Percentiles rank a stretch among this genome's conserved stretches.
Conservation (phyloP, 306 rosid genomes). For the Lithocarpus polystachyus region DNA sequence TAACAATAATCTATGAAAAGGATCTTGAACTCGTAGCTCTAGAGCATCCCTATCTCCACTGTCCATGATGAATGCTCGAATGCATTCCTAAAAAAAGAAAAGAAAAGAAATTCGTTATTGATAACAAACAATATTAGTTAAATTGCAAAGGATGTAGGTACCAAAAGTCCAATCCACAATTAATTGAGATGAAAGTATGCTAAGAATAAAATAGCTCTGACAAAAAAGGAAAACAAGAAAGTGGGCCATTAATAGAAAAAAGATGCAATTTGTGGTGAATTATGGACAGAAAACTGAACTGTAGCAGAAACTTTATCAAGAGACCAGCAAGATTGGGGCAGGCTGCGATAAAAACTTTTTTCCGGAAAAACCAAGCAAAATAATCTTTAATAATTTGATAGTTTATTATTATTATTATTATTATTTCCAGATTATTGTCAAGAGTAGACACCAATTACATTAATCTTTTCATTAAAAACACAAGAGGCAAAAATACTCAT, state of each 20-base stretch:
- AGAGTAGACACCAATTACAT: not conserved
- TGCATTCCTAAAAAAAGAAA: constrained; percentile 46
- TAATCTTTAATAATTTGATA: too few species aligned
- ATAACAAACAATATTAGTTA: not conserved
- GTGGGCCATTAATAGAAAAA: not conserved
- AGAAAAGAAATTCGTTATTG: not conserved
- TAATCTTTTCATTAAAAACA: not conserved
- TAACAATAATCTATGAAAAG: constrained; percentile 76
- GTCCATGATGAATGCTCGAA: constrained; percentile 51
- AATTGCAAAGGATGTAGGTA: not conserved
- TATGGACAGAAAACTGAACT: too few species aligned
- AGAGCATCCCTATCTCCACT: constrained; percentile 48
- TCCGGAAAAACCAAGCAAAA: too few species aligned
- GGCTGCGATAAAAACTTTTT: too few species aligned
- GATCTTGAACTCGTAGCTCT: constrained; percentile 61
- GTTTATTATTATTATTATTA: too few species aligned
- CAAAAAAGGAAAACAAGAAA: not conserved
- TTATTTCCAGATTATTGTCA: not conserved
- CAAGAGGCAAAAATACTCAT: not conserved
- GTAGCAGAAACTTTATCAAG: too few species aligned
- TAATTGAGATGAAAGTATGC: not conserved
- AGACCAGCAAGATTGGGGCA: too few species aligned
- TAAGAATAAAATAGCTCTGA: not conserved
- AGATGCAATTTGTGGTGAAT: not conserved
- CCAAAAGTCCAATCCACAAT: not conserved